Percentiles rank a stretch among this genome's conserved stretches.
Evolutionary conservation across 169 alveolate species (phyloP).

Genomic region (Cryptosporidium sp.): DNA sequence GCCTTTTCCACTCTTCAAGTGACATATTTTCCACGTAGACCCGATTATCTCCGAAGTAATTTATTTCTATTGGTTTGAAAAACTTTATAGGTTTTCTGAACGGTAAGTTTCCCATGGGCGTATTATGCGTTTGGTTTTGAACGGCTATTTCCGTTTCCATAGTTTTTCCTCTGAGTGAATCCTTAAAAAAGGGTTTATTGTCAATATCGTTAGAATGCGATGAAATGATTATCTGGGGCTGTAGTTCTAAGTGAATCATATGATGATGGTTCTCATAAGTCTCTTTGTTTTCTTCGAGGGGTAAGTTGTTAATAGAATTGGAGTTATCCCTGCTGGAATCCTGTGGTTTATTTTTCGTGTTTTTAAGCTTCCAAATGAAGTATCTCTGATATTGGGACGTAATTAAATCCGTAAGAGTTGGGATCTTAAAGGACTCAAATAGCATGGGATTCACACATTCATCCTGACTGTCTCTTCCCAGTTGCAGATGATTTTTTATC

Average conservation of each 20-base stretch:
- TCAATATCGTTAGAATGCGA: background rate
- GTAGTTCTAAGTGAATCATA: background rate
- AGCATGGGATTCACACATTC: background rate
- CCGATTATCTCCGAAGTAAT: slow-evolving; percentile 53
- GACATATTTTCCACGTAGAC: background rate
- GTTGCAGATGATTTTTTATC: background rate
- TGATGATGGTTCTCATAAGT: background rate
- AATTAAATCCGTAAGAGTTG: slow-evolving; percentile 7
- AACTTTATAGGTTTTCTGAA: background rate
- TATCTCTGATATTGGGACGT: slow-evolving; percentile 1
- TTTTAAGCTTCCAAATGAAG: background rate
- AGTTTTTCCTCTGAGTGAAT: background rate
- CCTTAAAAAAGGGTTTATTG: background rate
- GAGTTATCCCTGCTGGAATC: background rate
- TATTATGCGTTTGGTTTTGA: background rate
- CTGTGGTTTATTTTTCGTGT: background rate
- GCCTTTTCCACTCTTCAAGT: slow-evolving; percentile 2
- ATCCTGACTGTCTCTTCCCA: slow-evolving; percentile 1
- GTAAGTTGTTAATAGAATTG: background rate
- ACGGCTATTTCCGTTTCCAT: background rate
- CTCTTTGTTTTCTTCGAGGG: background rate
- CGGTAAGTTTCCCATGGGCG: background rate
- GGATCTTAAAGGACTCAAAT: slow-evolving; percentile 2
- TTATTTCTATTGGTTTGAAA: slow-evolving; percentile 10
- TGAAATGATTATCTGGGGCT: slow-evolving; percentile 8